A percentile compares a stretch with the other conserved stretches of the same genome.
Evolutionary conservation across 495 filamentous ascomycete species (phyloP).

Genomic region (Podospora anserina): DNA sequence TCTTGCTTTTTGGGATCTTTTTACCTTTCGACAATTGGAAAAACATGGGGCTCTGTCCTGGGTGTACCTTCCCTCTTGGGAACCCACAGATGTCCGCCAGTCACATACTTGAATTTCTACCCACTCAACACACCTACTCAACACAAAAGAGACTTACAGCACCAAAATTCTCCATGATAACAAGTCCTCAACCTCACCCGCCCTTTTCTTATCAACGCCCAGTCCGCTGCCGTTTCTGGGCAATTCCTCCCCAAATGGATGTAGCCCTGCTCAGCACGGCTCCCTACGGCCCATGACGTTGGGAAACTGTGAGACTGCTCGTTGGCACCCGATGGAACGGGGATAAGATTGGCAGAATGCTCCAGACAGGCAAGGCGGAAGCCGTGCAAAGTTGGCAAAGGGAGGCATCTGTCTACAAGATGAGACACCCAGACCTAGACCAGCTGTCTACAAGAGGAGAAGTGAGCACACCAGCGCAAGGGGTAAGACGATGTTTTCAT

Average conservation of each 20-base stretch:
- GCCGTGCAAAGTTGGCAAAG: background rate
- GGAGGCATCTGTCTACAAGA: background rate
- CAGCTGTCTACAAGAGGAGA: background rate
- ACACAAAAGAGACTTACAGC: background rate
- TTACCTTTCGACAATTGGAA: too few relatives aligned
- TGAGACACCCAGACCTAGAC: background rate
- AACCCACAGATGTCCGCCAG: background rate
- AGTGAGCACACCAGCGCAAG: background rate
- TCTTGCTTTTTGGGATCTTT: background rate
- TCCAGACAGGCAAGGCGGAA: background rate
- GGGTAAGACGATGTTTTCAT: background rate
- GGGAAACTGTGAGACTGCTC: background rate
- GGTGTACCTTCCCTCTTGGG: too few relatives aligned
- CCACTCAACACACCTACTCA: background rate
- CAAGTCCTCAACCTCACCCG: background rate
- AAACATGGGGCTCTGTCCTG: too few relatives aligned
- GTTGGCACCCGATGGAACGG: background rate
- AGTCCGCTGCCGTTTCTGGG: background rate
- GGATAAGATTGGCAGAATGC: conserved; percentile 1
- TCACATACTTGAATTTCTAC: background rate
- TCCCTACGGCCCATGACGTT: background rate
- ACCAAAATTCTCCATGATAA: background rate
- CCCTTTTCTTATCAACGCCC: background rate
- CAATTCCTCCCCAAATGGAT: background rate
- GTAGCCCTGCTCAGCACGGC: background rate